These are phyloP conservation scores for Prunus mira DNA, from an alignment of 306 rosid species.

Conservation along the genomic window DNA sequence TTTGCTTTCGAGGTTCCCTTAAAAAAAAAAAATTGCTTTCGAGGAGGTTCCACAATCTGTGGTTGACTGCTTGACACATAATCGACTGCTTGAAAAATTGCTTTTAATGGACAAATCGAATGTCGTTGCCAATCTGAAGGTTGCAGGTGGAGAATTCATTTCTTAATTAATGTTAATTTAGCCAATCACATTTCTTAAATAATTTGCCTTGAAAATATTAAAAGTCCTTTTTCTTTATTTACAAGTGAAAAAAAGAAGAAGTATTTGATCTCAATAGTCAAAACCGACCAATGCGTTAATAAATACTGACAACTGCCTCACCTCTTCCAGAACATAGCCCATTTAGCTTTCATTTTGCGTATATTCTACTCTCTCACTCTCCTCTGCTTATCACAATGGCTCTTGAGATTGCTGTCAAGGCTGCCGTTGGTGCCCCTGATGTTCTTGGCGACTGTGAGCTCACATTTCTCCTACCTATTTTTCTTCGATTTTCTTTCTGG, in stretches of 20 bases:
- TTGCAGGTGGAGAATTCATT: background rate
- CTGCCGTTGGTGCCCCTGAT: constrained; percentile 58
- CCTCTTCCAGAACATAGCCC: background rate
- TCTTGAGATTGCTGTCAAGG: constrained; percentile 64
- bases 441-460: constrained; percentile 72
- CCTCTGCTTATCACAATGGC: constrained; percentile 35
- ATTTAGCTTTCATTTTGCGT: background rate
- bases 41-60: background rate
- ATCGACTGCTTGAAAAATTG: background rate
- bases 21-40: background rate
- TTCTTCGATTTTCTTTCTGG: background rate
- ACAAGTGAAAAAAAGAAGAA: too few species aligned
- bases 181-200: background rate
- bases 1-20: background rate
- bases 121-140: background rate
- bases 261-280: background rate
- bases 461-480: background rate
- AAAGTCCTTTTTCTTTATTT: too few species aligned
- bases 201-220: too few species aligned
- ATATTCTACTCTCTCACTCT: background rate
- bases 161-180: background rate
- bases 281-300: background rate
- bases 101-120: background rate
- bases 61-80: background rate
- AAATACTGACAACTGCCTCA: background rate